Conservation (phyloP, 2,329 filamentous ascomycete genomes). For the Phialophora chinensis region DNA sequence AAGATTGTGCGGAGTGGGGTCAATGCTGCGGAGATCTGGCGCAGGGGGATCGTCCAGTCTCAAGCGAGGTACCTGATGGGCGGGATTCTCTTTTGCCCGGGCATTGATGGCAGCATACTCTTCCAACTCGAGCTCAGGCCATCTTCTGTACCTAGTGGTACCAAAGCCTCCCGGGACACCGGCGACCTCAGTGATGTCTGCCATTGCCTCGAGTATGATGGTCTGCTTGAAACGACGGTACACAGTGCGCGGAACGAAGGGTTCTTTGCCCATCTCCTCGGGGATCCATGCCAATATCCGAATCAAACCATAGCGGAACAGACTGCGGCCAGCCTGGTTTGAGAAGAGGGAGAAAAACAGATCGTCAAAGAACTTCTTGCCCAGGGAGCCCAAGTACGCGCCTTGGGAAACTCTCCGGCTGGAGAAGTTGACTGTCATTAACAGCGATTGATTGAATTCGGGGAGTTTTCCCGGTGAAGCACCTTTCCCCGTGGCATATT, state of each 20-base stretch:
- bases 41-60: slow-evolving; percentile 19
- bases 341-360: slow-evolving; percentile 64
- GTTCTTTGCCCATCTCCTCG: slow-evolving; percentile 61
- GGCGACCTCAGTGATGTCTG: slow-evolving; percentile 33
- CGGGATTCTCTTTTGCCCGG: slow-evolving; percentile 7
- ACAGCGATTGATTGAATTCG: slow-evolving; percentile 71
- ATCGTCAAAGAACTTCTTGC: slow-evolving; percentile 60
- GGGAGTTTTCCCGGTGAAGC: slow-evolving; percentile 46
- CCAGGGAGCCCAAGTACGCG: slow-evolving; percentile 62
- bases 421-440: slow-evolving; percentile 71
- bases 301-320: slow-evolving; percentile 79
- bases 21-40: slow-evolving; percentile 24
- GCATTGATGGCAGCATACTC: slow-evolving; percentile 24
- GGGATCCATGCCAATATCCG: slow-evolving; percentile 77
- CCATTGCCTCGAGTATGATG: slow-evolving; percentile 33
- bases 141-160: slow-evolving; percentile 21
- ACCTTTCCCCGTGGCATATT: slow-evolving; percentile 43
- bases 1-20: slow-evolving; percentile 21
- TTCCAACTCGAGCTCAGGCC: slow-evolving; percentile 28
- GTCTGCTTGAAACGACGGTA: slow-evolving; percentile 52
- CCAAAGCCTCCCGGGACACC: slow-evolving; percentile 15
- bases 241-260: slow-evolving; percentile 66
- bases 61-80: background rate
- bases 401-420: slow-evolving; percentile 51
- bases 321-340: slow-evolving; percentile 59